Evolutionary conservation across 1,284 basidiomycete species (phyloP).

Genomic region (Prillingera fragicola): DNA sequence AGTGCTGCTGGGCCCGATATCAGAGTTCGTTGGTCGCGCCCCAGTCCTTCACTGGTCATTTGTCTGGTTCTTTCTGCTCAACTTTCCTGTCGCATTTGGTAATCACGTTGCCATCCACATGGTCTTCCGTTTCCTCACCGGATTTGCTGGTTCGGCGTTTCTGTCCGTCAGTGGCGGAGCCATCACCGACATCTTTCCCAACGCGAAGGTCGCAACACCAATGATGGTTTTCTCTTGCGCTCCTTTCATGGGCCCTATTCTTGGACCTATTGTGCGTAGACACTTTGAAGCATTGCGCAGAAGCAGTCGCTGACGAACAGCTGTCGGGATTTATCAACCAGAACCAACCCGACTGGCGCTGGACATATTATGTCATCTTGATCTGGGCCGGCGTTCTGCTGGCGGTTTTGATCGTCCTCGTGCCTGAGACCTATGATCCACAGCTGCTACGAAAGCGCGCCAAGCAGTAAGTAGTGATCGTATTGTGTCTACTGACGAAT

Average conservation of each 20-base stretch:
- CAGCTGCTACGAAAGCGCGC: constrained; percentile 60
- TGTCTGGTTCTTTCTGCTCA: constrained; percentile 48
- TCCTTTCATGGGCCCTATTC: constrained; percentile 68
- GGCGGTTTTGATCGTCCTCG: constrained; percentile 49
- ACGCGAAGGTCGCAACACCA: constrained; percentile 62
- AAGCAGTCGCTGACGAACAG: too few relatives aligned
- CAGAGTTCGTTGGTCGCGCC: constrained; percentile 56
- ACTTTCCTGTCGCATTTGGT: constrained; percentile 62
- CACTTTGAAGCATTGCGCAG: constrained; percentile 50
- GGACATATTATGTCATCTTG: constrained; percentile 66
- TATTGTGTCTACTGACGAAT: neutral
- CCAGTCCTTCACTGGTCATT: constrained; percentile 30
- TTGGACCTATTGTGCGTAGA: constrained; percentile 49
- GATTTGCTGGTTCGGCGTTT: constrained; percentile 64
- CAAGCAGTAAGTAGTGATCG: constrained; percentile 26
- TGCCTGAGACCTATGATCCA: constrained; percentile 71
- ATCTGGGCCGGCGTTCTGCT: constrained; percentile 52
- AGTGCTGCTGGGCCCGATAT: constrained; percentile 56
- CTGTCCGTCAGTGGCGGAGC: constrained; percentile 73
- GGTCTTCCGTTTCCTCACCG: constrained; percentile 65
- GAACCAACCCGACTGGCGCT: constrained; percentile 62
- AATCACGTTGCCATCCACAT: constrained; percentile 53
- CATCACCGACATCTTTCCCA: constrained; percentile 66
- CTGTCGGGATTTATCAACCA: constrained; percentile 54
- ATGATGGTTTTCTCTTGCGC: constrained; percentile 69